Evolutionary conservation across 352 stramenopile species (phyloP).

Genomic region (Phytopythium aichiense): DNA sequence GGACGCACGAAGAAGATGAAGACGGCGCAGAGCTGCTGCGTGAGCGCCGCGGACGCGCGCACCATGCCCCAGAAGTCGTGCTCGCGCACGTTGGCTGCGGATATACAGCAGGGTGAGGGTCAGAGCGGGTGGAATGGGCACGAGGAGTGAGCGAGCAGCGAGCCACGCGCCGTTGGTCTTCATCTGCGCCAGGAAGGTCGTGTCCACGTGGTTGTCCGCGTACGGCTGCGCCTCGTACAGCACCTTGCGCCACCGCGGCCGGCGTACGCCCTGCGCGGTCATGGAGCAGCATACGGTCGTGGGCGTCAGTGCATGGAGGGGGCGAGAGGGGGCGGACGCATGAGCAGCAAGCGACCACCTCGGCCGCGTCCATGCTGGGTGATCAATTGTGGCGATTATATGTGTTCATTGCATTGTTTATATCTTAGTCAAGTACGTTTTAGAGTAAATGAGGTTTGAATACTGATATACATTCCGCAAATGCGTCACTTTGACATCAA

Average conservation of each 20-base stretch:
- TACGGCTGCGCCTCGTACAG: conserved; percentile 87
- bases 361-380: no score
- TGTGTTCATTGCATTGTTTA: no score
- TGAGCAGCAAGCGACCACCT: no score
- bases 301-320: no score
- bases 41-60: conserved; percentile 78
- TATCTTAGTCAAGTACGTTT: no score
- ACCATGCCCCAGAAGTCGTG: conserved; percentile 86
- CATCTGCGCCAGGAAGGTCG: conserved; percentile 88
- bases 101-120: background rate
- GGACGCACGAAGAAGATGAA: conserved; percentile 84
- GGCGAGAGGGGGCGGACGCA: no score
- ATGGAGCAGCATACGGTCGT: no score
- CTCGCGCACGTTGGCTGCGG: conserved; percentile 70
- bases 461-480: no score
- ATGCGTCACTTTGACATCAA: no score
- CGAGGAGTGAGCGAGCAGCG: background rate
- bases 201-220: conserved; percentile 89
- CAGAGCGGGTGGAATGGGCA: background rate
- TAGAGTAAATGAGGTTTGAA: no score
- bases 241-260: conserved; percentile 76
- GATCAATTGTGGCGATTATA: no score
- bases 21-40: conserved; percentile 86
- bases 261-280: background rate
- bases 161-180: conserved; percentile 75